Evolutionary conservation across 1,139 yeast species (phyloP).

Genomic region (Saccharomyces uvarum): DNA sequence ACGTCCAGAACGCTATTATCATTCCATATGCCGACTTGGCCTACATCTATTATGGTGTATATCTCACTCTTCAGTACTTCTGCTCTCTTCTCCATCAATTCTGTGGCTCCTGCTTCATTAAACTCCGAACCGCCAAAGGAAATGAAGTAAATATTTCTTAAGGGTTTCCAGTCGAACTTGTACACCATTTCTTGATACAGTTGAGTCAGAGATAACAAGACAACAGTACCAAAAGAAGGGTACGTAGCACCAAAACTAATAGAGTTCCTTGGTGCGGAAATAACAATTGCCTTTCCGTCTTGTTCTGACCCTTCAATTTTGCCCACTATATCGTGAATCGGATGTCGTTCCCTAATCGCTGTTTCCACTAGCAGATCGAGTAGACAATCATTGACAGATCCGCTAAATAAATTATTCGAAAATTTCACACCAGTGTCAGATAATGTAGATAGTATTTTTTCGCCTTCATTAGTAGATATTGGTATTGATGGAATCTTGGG

Average conservation of each 20-base stretch:
- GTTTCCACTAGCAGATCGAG: slow-evolving; percentile 41
- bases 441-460: slow-evolving; percentile 41
- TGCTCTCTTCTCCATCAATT: slow-evolving; percentile 59
- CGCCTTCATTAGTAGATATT: slow-evolving; percentile 63
- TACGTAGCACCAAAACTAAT: slow-evolving; percentile 66
- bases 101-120: slow-evolving; percentile 78
- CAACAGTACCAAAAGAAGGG: slow-evolving; percentile 69
- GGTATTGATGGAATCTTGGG: slow-evolving; percentile 75
- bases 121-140: slow-evolving; percentile 84
- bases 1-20: slow-evolving; percentile 58
- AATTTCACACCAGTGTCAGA: slow-evolving; percentile 32
- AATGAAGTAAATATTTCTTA: slow-evolving; percentile 73
- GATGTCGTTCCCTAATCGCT: slow-evolving; percentile 50
- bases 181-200: slow-evolving; percentile 61
- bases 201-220: slow-evolving; percentile 64
- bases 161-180: slow-evolving; percentile 72
- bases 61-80: slow-evolving; percentile 54
- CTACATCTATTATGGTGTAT: slow-evolving; percentile 64
- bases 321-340: slow-evolving; percentile 73
- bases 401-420: slow-evolving; percentile 34
- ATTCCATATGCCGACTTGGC: slow-evolving; percentile 40
- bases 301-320: slow-evolving; percentile 79
- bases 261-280: slow-evolving; percentile 82
- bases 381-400: slow-evolving; percentile 28
- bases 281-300: slow-evolving; percentile 58